These are phyloP conservation scores for Suillus placidus DNA, from an alignment of 768 basidiomycete species.

Conservation along the genomic window DNA sequence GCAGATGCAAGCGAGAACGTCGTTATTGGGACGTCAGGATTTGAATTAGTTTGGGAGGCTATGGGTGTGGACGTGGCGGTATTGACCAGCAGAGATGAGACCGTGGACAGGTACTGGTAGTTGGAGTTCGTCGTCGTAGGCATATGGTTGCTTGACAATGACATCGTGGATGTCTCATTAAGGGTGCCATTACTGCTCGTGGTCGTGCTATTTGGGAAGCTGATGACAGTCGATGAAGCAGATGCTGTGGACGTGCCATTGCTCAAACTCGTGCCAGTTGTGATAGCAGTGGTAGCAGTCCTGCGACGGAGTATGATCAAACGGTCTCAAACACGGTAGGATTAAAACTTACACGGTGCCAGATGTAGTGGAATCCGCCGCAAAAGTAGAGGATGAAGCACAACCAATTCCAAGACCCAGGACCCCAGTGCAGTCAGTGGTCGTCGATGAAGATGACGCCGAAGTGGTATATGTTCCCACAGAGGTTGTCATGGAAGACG, in stretches of 20 bases:
- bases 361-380: background rate
- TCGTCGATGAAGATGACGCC: constrained; percentile 3
- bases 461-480: background rate
- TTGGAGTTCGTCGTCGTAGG: constrained; percentile 28
- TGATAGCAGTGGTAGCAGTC: background rate
- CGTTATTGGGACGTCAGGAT: constrained; percentile 43
- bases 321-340: background rate
- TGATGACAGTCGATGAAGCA: constrained; percentile 30
- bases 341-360: background rate
- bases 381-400: constrained; percentile 3
- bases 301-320: background rate
- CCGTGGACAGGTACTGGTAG: constrained; percentile 38
- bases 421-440: constrained; percentile 7
- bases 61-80: constrained; percentile 23
- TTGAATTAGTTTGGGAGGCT: constrained; percentile 27
- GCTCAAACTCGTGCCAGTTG: background rate
- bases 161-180: constrained; percentile 2
- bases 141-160: constrained; percentile 18
- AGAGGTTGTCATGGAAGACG: constrained; percentile 15
- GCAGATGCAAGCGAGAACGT: constrained; percentile 27
- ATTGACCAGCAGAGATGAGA: constrained; percentile 37
- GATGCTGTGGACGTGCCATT: constrained; percentile 11
- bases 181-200: constrained; percentile 14
- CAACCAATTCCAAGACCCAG: constrained; percentile 16
- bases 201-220: constrained; percentile 29